Evolutionary conservation across 2,329 filamentous ascomycete genomes (phyloP), one percentile per base, ranked within the genome.

Genomic region (Ophidiomyces ophidiicola): DNA sequence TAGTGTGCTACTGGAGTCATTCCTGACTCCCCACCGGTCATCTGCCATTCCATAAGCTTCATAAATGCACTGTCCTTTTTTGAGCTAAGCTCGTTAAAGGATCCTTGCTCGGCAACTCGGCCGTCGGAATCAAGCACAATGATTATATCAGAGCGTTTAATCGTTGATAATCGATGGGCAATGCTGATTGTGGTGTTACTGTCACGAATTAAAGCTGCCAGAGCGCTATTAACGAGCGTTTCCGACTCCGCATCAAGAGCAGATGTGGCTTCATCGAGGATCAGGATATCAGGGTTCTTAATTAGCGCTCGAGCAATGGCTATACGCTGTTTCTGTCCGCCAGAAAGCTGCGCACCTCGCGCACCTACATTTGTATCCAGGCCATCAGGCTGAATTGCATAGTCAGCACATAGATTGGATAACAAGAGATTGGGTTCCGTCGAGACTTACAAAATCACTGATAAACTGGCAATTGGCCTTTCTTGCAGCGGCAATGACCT

Each of bases 11-110:
- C 49, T 44, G 32, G 49, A 18, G 43, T 41, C 49, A 47, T 32
- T 31, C 33, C 46, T 4, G 45, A 45, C 23, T 93, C 85, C 6
- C 82, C 81, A 8, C 87, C 88, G 51, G 74, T 90, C 76, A 96
- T 82, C 64, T 98, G 90, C 87, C 87, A 96, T 62, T 96, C 88
- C 90, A 98, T 98, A 38, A 98, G 69, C 63, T 82, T 90, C 51
- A 79, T 88, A 56, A 98, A 98, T 1, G 87, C 85, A 37, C 88
- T 92, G 6, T 80, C 67, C 11, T 74, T 72, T 44, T 84, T 76
- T 4, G 72, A 68, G 37, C 79, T 82, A 15, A 98, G 72, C 47
- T 85, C 74, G 17, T 71, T 64, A 58, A 93, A 98, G 42, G 80
- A 81, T 41, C 90, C 90, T 47, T 82, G 82, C 59, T 98, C 88